Percentiles rank a stretch among this genome's conserved stretches.
Evolutionary conservation across 2,329 filamentous ascomycete genomes (phyloP).

Genomic region (Bertia moriformis): DNA sequence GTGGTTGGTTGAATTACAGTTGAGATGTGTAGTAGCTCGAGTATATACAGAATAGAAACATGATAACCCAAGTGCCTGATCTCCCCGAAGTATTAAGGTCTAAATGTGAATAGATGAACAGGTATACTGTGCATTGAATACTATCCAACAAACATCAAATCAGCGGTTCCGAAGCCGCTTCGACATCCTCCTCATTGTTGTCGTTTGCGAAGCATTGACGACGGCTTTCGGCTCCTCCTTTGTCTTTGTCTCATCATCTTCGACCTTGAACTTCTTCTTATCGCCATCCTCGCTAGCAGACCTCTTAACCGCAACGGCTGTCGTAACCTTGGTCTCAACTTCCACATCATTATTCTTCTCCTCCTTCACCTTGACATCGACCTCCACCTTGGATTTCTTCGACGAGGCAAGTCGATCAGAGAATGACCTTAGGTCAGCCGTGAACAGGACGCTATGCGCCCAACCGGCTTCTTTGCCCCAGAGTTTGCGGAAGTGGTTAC

Average conservation of each 20-base stretch:
- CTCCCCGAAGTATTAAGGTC: not conserved
- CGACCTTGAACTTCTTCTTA: not conserved
- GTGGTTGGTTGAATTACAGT: no score
- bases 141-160: not conserved
- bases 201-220: not conserved
- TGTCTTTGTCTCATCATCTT: not conserved
- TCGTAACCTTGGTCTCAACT: constrained; percentile 6
- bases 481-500: constrained; percentile 71
- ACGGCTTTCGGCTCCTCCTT: not conserved
- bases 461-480: constrained; percentile 94
- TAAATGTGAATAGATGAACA: not conserved
- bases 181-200: not conserved
- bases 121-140: not conserved
- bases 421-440: constrained; percentile 60
- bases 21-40: no score
- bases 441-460: constrained; percentile 95
- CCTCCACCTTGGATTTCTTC: constrained; percentile 28
- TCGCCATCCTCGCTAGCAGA: not conserved
- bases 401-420: constrained; percentile 15
- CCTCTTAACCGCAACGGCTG: not conserved
- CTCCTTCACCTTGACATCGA: constrained; percentile 23
- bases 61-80: no score
- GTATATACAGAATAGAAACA: no score
- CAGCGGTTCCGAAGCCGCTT: not conserved
- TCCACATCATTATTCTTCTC: constrained; percentile 16